Conservation (phyloP, 352 stramenopile species). For the Phytophthora pinifolia region DNA sequence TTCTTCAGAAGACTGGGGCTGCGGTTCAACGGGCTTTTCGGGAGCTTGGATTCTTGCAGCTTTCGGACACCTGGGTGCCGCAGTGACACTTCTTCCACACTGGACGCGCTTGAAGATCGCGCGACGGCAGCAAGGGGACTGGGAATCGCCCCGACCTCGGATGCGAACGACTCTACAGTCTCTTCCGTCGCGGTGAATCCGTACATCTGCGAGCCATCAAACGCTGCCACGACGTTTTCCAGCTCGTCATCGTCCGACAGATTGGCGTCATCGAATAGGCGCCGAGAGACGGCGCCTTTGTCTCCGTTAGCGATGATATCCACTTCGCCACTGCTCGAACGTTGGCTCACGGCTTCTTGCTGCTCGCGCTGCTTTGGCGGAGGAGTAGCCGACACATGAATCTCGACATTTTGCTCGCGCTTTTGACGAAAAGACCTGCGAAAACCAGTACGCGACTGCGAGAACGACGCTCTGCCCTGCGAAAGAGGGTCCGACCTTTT, state of each 20-base stretch:
- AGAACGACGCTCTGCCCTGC: conserved; percentile 15
- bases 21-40: conserved; percentile 9
- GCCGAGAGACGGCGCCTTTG: conserved; percentile 5
- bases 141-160: background rate
- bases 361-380: conserved; percentile 21
- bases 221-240: conserved; percentile 1
- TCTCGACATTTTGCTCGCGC: conserved; percentile 31
- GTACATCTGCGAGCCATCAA: conserved; percentile 33
- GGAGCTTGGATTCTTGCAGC: conserved; percentile 22
- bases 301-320: background rate
- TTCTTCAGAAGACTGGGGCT: conserved; percentile 10
- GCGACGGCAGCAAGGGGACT: background rate
- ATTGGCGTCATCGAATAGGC: conserved; percentile 16
- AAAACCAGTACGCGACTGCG: conserved; percentile 24
- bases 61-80: conserved; percentile 11
- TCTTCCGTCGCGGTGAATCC: conserved; percentile 1
- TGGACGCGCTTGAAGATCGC: conserved; percentile 8
- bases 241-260: conserved; percentile 10
- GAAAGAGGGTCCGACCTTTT: conserved; percentile 23
- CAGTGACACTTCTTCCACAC: conserved; percentile 11
- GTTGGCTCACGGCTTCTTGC: conserved; percentile 1
- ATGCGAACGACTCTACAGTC: background rate
- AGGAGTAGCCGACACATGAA: conserved; percentile 29
- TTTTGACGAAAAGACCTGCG: conserved; percentile 29
- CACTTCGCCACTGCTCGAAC: background rate